Evolutionary conservation across 2,329 filamentous ascomycete genomes (phyloP).

Genomic region (Colletotrichum simmondsii): DNA sequence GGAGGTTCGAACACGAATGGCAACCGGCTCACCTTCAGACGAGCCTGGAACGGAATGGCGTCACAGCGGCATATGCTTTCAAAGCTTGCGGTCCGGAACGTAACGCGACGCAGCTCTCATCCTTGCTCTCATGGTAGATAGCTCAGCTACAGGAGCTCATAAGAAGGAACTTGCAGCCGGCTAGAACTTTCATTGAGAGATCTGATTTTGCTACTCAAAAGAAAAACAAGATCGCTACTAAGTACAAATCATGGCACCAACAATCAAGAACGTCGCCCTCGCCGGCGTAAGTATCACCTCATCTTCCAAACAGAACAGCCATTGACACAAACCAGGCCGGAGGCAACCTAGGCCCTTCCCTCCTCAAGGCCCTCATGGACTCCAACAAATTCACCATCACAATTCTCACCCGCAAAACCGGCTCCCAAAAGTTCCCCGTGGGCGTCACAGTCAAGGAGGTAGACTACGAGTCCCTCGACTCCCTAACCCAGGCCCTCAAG

Average conservation of each 20-base stretch:
- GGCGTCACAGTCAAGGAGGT: constrained; percentile 56
- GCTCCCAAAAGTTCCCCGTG: constrained; percentile 45
- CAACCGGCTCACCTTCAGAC: not conserved
- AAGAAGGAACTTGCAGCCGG: not conserved
- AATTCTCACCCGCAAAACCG: constrained; percentile 62
- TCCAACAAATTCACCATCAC: constrained; percentile 57
- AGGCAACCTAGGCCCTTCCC: constrained; percentile 46
- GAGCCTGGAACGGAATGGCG: constrained; percentile 22
- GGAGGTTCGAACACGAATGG: not conserved
- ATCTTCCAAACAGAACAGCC: not conserved
- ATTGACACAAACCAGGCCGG: constrained; percentile 36
- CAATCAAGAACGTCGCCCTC: constrained; percentile 50
- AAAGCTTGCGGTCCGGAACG: not conserved
- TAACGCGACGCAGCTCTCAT: not conserved
- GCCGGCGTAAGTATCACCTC: constrained; percentile 43
- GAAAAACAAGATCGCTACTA: not conserved
- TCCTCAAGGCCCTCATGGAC: constrained; percentile 44
- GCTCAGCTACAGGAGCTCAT: not conserved
- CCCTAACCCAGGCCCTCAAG: constrained; percentile 61
- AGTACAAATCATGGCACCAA: constrained; percentile 17
- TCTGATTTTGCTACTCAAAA: not conserved
- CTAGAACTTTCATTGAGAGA: too few species aligned
- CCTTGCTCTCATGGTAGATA: not conserved
- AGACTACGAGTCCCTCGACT: constrained; percentile 59
- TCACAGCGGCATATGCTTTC: constrained; percentile 12